phyloP scores from a whole-genome alignment of 2,329 filamentous ascomycete genomes.

The Aspergillus luchuensis region DNA sequence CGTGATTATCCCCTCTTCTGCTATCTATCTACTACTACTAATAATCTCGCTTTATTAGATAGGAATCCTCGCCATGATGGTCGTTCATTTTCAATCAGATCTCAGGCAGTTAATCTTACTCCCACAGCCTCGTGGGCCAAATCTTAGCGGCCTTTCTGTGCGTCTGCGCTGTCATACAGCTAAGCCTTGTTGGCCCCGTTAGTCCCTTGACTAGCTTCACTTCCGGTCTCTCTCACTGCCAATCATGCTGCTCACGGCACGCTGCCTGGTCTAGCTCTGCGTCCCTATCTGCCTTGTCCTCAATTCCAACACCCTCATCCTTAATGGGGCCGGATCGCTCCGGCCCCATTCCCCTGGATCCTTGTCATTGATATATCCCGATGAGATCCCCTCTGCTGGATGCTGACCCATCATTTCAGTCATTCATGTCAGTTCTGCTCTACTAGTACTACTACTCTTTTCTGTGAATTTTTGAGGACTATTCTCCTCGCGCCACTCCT shows the following conservation, averaged over 20 bases:
- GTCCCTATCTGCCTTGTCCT: not conserved
- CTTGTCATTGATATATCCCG: not conserved
- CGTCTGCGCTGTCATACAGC: not conserved
- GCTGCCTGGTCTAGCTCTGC: not conserved
- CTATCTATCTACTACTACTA: no score
- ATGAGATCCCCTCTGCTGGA: not conserved
- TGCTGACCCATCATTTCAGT: not conserved
- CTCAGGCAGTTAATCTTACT: not conserved
- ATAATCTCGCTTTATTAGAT: no score
- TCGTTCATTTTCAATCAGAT: no score
- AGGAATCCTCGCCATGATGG: not conserved
- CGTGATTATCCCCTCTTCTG: not conserved
- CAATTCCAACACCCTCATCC: not conserved
- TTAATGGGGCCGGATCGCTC: not conserved
- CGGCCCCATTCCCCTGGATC: not conserved
- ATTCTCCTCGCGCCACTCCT: not conserved
- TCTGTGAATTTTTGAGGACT: not conserved
- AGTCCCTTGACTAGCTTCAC: not conserved
- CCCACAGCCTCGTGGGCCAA: constrained; percentile 1
- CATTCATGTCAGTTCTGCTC: not conserved
- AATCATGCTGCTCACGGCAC: not conserved
- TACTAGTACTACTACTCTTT: no score
- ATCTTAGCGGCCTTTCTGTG: not conserved
- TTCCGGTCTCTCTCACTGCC: not conserved
- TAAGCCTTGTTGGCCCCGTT: constrained; percentile 1